Percentiles rank a stretch among this genome's conserved stretches.
Evolutionary conservation across 202 grass and related monocot genomes (phyloP).

Genomic region (Brachypodium distachyon): DNA sequence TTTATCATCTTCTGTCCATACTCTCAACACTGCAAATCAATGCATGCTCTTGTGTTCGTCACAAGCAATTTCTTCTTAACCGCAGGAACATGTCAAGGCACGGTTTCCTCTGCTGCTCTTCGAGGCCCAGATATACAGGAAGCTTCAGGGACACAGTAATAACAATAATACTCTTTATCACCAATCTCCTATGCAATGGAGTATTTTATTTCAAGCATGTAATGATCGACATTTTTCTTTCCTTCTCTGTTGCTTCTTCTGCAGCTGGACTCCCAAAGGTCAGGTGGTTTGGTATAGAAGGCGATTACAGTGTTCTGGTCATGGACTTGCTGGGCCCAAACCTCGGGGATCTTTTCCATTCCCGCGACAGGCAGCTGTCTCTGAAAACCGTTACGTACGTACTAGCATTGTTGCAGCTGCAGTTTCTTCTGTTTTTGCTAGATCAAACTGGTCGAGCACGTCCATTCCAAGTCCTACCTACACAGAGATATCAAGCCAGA

Average conservation of each 20-base stretch:
- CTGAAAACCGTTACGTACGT: slow-evolving; percentile 1
- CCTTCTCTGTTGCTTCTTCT: neutral
- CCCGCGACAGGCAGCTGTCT: neutral
- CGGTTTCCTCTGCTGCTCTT: neutral
- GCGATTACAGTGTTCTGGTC: neutral
- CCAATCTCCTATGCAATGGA: no score
- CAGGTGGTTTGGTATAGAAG: neutral
- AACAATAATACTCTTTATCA: no score
- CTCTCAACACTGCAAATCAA: no score
- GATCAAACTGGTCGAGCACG: neutral
- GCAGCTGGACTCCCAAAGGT: neutral
- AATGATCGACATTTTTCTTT: no score
- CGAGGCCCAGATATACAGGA: neutral
- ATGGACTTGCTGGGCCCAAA: neutral
- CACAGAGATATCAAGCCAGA: neutral
- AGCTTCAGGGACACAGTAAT: neutral
- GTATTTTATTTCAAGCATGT: no score
- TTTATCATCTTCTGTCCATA: no score
- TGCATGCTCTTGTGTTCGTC: no score
- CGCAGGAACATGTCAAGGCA: neutral
- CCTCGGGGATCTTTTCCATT: neutral
- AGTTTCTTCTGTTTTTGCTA: neutral
- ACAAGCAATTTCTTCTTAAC: no score
- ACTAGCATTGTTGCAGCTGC: no score
- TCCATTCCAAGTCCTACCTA: neutral